A percentile compares a stretch with the other conserved stretches of the same genome.
Conservation (phyloP, 108 stramenopile species). For the Schizochytrium sp. region DNA sequence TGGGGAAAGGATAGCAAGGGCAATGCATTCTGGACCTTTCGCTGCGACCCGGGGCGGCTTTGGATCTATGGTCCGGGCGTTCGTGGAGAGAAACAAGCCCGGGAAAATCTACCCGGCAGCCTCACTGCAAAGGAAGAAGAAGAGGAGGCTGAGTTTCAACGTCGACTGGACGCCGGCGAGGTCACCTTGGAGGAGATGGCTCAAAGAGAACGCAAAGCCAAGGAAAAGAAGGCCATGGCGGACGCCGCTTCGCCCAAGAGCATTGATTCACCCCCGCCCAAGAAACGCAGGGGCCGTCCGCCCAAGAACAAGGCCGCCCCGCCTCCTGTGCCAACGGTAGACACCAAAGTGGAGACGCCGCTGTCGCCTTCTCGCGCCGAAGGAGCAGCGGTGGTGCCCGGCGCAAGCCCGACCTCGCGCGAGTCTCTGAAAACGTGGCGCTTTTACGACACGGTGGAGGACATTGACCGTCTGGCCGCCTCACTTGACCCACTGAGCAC, state of each 20-base stretch:
- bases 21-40: background rate
- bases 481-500: background rate
- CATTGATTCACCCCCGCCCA: background rate
- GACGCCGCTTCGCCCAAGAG: background rate
- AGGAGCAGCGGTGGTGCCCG: background rate
- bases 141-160: too few species aligned
- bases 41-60: background rate
- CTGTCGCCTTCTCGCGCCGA: background rate
- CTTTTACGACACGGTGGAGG: background rate
- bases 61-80: background rate
- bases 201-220: too few species aligned
- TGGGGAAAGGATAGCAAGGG: background rate
- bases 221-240: too few species aligned
- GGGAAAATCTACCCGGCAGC: background rate
- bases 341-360: background rate
- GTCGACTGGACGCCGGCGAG: too few species aligned
- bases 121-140: too few species aligned
- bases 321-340: background rate
- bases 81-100: background rate
- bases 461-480: background rate
- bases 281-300: background rate
- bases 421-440: background rate
- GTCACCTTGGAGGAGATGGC: too few species aligned
- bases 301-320: background rate
- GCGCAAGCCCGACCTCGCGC: background rate